Evolutionary conservation across 306 rosid species (phyloP), one percentile per base, ranked within the genome.

Genomic region (Morella rubra): DNA sequence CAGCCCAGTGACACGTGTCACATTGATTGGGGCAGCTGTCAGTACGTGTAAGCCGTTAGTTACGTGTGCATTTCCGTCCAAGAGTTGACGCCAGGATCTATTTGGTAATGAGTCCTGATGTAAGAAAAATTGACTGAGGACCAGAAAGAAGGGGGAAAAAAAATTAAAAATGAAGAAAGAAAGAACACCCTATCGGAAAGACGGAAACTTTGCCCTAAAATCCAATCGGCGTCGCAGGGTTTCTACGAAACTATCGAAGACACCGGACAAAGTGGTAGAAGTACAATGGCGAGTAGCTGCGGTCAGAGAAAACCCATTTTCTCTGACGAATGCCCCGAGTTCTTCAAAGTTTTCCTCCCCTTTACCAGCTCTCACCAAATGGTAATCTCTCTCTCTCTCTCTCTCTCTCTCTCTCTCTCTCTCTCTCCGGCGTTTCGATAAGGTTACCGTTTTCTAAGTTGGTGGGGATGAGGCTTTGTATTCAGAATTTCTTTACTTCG

Each of bases 351-450:
- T 56, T 56, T 56, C 62, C 62, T 56, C 5, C 62, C 62, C 15
- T 56, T n/a, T 20, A 56, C 40, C 11, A 11, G 69, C 51, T 53
- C 78, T 44, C 56, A 42, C 14, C 78, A 79, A 6, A 41, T 79
- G 58, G 78, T 79, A 79, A 9, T 51, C 70, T 40, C 27, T 72
- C 54, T 73, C 24, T 45, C 58, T 27, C 22, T 73, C 47, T 22
- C 20, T 37, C 4, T 40, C 19, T 62, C 22, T 59, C 76, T 77
- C 18, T 7, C n/a, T 16, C 8, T 16, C 19, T 5, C 22, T 59
- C 76, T n/a, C 16, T 49, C 5, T 49, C 15, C n/a, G 3, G 8
- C 24, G 24, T 18, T 54, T 18, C 59, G 4, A 54, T 54, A 2
- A 7, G 9, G 22, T 7, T 7, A 9, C 19, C 62, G 22, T 22